These are phyloP conservation scores for Coccomyxa subellipsoidea DNA, from an alignment of 163 green algal genomes.

Conservation along the genomic window DNA sequence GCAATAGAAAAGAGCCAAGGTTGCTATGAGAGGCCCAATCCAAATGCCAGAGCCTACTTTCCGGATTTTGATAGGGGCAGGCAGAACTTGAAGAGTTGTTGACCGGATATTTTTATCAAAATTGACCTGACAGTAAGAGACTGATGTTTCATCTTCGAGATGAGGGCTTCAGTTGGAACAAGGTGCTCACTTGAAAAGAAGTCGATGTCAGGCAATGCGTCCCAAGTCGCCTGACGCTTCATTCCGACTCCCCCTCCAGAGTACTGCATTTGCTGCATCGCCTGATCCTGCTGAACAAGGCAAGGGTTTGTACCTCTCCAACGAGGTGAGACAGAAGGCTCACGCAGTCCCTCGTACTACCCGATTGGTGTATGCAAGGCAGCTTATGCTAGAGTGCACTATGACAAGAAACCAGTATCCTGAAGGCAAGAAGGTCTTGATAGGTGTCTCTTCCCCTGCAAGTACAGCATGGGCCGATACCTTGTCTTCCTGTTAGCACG, in stretches of 20 bases:
- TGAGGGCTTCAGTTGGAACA: too few species aligned
- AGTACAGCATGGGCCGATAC: too few species aligned
- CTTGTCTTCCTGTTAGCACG: too few species aligned
- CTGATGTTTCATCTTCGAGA: too few species aligned
- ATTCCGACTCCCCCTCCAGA: background rate
- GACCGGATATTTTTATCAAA: background rate
- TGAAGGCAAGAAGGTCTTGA: too few species aligned
- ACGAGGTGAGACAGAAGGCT: background rate
- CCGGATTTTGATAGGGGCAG: too few species aligned
- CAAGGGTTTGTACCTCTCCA: background rate
- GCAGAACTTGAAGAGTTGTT: background rate
- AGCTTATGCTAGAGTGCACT: background rate
- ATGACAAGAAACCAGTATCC: background rate
- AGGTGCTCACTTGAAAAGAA: conserved; percentile 4
- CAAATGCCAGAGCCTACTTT: too few species aligned
- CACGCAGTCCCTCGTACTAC: background rate
- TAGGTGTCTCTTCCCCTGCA: too few species aligned
- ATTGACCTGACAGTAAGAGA: background rate
- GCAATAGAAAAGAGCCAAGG: background rate
- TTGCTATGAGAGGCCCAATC: background rate
- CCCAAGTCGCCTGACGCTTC: conserved; percentile 5
- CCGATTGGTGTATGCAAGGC: background rate
- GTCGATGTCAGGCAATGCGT: background rate
- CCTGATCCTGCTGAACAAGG: background rate
- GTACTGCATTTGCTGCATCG: background rate